Percentiles rank a stretch among this genome's conserved stretches.
phyloP scores from a whole-genome alignment of 306 rosid genomes.

The Prosopis cineraria region DNA sequence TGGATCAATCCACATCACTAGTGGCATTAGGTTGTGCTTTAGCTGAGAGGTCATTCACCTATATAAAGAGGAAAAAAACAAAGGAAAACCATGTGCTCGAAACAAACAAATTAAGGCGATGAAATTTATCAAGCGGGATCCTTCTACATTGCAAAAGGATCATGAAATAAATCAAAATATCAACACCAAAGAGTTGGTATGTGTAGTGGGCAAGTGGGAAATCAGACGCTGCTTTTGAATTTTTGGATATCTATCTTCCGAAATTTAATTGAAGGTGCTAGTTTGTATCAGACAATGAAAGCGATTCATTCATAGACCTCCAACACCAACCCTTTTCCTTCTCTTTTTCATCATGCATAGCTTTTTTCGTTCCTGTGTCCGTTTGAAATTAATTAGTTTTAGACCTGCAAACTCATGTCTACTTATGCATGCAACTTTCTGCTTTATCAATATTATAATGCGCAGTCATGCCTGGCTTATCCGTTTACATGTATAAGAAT shows the following conservation, averaged over 20 bases:
- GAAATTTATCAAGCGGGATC: neutral
- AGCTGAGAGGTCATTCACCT: neutral
- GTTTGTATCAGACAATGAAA: neutral
- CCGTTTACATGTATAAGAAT: conserved; percentile 11
- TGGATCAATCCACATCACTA: conserved; percentile 34
- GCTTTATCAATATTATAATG: neutral
- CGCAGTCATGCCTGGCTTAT: neutral
- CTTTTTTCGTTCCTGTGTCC: neutral
- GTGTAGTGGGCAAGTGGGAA: conserved; percentile 24
- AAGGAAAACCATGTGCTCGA: neutral
- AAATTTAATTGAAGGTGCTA: neutral
- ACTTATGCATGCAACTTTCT: neutral
- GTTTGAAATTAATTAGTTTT: neutral
- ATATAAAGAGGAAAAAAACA: neutral
- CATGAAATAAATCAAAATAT: neutral
- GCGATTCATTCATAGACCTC: neutral
- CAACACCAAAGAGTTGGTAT: neutral
- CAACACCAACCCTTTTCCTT: neutral
- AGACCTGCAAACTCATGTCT: neutral
- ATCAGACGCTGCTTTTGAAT: conserved; percentile 19
- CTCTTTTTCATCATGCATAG: neutral
- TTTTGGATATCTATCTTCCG: neutral
- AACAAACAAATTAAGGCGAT: neutral
- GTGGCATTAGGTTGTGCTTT: conserved; percentile 41
- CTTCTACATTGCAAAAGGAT: neutral